phyloP scores from a whole-genome alignment of 306 rosid genomes.

The Mimosa bimucronata region DNA sequence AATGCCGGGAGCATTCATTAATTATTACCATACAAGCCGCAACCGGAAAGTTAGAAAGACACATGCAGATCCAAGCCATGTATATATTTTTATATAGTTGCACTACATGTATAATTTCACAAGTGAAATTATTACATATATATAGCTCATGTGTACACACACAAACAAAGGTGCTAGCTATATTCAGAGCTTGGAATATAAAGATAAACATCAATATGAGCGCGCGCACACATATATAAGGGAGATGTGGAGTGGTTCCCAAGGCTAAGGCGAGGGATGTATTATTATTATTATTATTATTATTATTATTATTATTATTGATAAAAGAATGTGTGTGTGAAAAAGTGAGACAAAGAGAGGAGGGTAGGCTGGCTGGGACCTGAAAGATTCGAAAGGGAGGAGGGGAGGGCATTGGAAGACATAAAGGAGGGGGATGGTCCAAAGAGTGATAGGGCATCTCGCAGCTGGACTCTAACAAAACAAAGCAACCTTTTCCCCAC shows the following conservation, averaged over 20 bases:
- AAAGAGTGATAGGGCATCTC: neutral
- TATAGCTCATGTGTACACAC: neutral
- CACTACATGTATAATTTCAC: too few species aligned
- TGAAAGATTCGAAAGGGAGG: neutral
- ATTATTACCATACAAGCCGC: too few species aligned
- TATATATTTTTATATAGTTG: too few species aligned
- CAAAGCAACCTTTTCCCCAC: neutral
- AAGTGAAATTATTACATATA: too few species aligned
- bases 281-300: too few species aligned
- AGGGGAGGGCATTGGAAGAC: neutral
- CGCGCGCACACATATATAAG: too few species aligned
- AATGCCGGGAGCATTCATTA: too few species aligned
- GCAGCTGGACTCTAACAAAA: slow-evolving; percentile 1
- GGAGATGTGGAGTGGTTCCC: neutral
- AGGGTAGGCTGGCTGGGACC: slow-evolving; percentile 5
- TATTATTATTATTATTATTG: too few species aligned
- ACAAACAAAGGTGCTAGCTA: neutral
- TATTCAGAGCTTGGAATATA: neutral
- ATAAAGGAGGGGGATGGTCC: neutral
- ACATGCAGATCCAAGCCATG: too few species aligned
- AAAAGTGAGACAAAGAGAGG: neutral
- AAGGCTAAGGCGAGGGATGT: neutral
- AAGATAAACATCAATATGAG: neutral
- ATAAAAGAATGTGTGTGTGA: neutral
- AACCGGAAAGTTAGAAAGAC: too few species aligned